Evolutionary conservation across 495 filamentous ascomycete genomes (phyloP).

Genomic region (Neurospora terricola): DNA sequence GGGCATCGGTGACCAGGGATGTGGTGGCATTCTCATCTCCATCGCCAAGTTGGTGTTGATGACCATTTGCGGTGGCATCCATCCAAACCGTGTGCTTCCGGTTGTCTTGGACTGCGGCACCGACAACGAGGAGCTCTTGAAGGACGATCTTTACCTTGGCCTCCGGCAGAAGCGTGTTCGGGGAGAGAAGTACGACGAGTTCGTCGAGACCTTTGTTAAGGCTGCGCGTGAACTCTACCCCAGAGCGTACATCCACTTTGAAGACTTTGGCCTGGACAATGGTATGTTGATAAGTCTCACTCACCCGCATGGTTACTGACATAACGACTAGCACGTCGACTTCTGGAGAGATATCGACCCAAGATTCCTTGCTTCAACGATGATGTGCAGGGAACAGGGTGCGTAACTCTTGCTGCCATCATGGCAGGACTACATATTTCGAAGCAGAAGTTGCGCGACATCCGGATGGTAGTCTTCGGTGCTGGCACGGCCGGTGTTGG

Average conservation of each 20-base stretch:
- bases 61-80: constrained; percentile 76
- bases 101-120: constrained; percentile 87
- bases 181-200: constrained; percentile 68
- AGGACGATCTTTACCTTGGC: constrained; percentile 77
- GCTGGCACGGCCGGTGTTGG: constrained; percentile 77
- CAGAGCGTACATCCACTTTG: constrained; percentile 76
- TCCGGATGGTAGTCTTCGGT: constrained; percentile 66
- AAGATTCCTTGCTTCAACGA: constrained; percentile 83
- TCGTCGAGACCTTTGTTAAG: constrained; percentile 66
- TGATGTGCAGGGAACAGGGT: constrained; percentile 84
- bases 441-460: constrained; percentile 54
- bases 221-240: constrained; percentile 61
- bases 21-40: constrained; percentile 76
- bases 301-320: not conserved
- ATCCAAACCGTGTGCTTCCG: constrained; percentile 68
- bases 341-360: constrained; percentile 64
- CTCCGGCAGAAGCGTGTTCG: constrained; percentile 53
- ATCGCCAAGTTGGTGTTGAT: constrained; percentile 75
- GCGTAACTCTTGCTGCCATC: constrained; percentile 75
- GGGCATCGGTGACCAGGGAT: constrained; percentile 87
- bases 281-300: constrained; percentile 18
- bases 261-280: constrained; percentile 49
- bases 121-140: constrained; percentile 64
- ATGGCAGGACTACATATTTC: constrained; percentile 62
- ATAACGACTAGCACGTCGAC: constrained; percentile 36